phyloP scores from a whole-genome alignment of 768 basidiomycete genomes.

The Tulasnella sp. region DNA sequence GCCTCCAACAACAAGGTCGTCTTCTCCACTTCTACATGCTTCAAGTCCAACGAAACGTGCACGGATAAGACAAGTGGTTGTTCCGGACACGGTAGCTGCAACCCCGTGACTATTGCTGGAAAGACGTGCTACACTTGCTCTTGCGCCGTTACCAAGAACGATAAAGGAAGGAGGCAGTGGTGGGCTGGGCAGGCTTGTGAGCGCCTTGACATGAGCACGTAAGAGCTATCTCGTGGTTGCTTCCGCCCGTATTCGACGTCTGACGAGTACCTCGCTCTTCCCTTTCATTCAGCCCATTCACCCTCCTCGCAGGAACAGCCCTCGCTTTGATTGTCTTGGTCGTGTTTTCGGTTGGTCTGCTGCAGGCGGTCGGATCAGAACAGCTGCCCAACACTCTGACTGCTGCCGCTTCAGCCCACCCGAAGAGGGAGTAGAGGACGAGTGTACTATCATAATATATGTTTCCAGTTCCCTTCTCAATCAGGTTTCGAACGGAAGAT shows the following conservation, averaged over 20 bases:
- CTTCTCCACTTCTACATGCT: constrained; percentile 56
- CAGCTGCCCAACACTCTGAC: constrained; percentile 68
- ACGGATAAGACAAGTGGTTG: constrained; percentile 55
- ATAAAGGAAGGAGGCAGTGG: constrained; percentile 47
- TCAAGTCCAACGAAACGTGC: constrained; percentile 47
- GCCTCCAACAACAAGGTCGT: constrained; percentile 29
- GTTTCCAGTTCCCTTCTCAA: neutral
- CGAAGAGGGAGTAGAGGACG: constrained; percentile 19
- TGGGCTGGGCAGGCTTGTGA: constrained; percentile 77
- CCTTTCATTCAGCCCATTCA: constrained; percentile 50
- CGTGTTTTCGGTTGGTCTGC: constrained; percentile 56
- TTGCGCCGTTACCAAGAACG: constrained; percentile 43
- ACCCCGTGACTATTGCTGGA: constrained; percentile 51
- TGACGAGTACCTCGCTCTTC: constrained; percentile 10
- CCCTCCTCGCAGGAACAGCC: constrained; percentile 61
- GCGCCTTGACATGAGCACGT: constrained; percentile 75
- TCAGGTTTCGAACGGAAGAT: neutral
- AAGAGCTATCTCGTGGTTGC: constrained; percentile 30
- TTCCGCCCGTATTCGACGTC: neutral
- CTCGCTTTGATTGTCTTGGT: constrained; percentile 57
- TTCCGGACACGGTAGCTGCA: constrained; percentile 63
- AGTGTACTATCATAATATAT: neutral
- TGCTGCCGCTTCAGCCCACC: constrained; percentile 30
- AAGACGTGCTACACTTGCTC: constrained; percentile 46
- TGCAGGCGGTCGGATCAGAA: constrained; percentile 53